Base-by-base conservation (phyloP, 305 asterid genomes). In the Lippia alba region DNA sequence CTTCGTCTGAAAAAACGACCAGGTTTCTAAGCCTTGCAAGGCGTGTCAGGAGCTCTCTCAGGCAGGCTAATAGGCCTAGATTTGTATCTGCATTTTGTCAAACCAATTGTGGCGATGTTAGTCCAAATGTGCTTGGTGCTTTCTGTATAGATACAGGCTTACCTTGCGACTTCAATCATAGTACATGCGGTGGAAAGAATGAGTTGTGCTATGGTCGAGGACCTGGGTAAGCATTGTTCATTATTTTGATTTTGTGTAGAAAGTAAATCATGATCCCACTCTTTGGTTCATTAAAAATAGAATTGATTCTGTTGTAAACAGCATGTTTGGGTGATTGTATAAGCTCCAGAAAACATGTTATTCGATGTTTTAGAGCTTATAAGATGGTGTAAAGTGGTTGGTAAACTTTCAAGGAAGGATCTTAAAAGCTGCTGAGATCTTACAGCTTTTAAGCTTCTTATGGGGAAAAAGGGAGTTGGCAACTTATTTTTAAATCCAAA, bases 71-170 rank as follows among this genome's bases (percentile, higher is more conserved):
- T 70, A 87, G 83, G 76, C 98, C 99, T 14, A 84, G 75, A 67
- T 95, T 95, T 85, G 92, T 95, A 66, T 85, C 98, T 30, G 96
- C 99, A 76, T 95, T 92, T 87, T 95, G 97, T 79, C 99, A 95
- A 80, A 74, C 87, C 72, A 95, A 95, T 74, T 95, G 99, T 74
- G 99, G 99, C 14, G 99, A 95, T 67, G 98, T 95, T 73, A 92
- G 99, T 78, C 99, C 99, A 30, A 95, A 95, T 85, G 98, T 90
- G 70, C 99, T 90, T 32, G 99, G 99, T 70, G 87, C 99, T 53
- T 95, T 90, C 86, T 95, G 99, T 80, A 78, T 45, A 15, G 99
- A 95, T 79, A 89, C 99, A 16, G 97, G 96, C 71, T 66, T 90
- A 73, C 93, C 96, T 77, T 95, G 99, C 74, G 98, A 95, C 63